These are phyloP conservation scores for Trichoderma simmonsii DNA, from an alignment of 2,329 filamentous ascomycete species.

Conservation along the genomic window DNA sequence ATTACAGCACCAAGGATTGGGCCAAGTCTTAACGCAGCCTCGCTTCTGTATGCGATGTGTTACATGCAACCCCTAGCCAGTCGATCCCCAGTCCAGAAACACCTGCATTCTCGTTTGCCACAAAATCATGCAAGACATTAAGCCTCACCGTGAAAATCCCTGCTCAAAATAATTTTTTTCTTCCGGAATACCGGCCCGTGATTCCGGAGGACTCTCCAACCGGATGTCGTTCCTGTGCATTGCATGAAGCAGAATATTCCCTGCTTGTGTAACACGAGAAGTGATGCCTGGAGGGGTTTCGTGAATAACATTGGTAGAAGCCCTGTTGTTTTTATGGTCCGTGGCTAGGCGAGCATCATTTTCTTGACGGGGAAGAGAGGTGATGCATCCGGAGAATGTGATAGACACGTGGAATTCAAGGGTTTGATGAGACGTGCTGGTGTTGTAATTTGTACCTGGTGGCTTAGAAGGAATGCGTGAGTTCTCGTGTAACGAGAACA, in stretches of 20 bases:
- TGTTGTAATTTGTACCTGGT: neutral
- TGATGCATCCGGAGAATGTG: neutral
- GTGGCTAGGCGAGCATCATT: neutral
- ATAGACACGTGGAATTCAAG: neutral
- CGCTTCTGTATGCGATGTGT: neutral
- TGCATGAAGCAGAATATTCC: neutral
- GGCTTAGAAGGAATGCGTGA: neutral
- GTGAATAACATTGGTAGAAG: neutral
- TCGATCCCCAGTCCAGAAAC: neutral
- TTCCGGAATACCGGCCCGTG: neutral
- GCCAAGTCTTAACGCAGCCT: neutral
- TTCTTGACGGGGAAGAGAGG: neutral
- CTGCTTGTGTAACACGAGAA: neutral
- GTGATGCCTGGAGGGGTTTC: neutral
- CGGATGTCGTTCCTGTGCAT: slow-evolving; percentile 17
- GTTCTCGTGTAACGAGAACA: neutral
- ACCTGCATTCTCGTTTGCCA: neutral
- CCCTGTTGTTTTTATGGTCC: neutral
- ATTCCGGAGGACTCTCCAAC: slow-evolving; percentile 13
- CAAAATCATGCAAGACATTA: neutral
- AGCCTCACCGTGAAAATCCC: neutral
- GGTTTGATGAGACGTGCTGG: neutral
- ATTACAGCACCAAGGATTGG: neutral
- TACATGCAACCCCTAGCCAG: neutral
- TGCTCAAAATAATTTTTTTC: neutral